Evolutionary conservation across 352 stramenopile species (phyloP).

Genomic region (Phytophthora pluvialis): DNA sequence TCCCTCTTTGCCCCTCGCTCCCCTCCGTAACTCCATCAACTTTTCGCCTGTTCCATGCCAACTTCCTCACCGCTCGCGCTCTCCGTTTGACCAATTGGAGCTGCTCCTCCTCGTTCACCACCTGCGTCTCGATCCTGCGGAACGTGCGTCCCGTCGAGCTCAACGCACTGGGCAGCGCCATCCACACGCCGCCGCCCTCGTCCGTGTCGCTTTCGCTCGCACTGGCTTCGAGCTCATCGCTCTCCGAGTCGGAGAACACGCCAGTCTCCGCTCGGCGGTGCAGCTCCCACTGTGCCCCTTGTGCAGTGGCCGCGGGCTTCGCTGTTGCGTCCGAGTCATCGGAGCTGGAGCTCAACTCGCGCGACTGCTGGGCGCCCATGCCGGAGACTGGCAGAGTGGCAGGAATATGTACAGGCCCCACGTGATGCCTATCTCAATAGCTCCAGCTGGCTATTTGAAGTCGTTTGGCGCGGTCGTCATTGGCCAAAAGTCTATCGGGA

Average conservation of each 20-base stretch:
- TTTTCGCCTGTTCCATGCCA: slow-evolving; percentile 69
- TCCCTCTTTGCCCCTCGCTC: neutral
- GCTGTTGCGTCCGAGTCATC: neutral
- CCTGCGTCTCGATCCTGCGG: slow-evolving; percentile 54
- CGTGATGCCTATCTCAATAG: slow-evolving; percentile 9
- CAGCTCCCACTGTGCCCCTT: slow-evolving; percentile 9
- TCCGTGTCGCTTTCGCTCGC: slow-evolving; percentile 21
- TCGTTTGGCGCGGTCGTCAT: slow-evolving; percentile 5
- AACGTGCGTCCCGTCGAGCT: slow-evolving; percentile 60
- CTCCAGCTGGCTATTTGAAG: slow-evolving; percentile 23
- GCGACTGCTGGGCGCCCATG: slow-evolving; percentile 33
- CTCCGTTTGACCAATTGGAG: slow-evolving; percentile 64
- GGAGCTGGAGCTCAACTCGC: neutral
- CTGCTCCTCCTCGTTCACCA: slow-evolving; percentile 59
- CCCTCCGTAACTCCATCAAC: neutral
- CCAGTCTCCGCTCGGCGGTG: slow-evolving; percentile 26
- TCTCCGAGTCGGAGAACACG: slow-evolving; percentile 45
- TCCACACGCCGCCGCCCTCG: slow-evolving; percentile 32
- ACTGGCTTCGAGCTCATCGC: slow-evolving; percentile 12
- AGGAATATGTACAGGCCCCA: neutral
- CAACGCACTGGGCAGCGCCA: slow-evolving; percentile 63
- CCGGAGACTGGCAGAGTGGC: neutral
- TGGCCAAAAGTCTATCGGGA: slow-evolving; percentile 16
- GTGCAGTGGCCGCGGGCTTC: no score
- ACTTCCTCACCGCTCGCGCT: slow-evolving; percentile 67